phyloP scores from a whole-genome alignment of 225 moss, liverwort and hornwort species.

The Asterella californica region DNA sequence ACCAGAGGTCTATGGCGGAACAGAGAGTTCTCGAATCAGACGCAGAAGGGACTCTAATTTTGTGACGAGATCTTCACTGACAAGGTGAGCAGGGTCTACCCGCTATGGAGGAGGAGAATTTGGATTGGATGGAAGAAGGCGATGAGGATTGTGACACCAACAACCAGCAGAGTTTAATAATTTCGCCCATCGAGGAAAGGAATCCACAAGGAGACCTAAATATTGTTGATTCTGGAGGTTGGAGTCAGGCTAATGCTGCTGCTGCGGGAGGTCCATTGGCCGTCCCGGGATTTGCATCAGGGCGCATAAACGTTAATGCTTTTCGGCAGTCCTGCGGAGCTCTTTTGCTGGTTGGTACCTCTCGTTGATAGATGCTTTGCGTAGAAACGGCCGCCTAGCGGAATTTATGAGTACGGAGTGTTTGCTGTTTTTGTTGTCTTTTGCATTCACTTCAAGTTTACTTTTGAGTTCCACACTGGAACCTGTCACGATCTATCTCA shows the following conservation, averaged over 20 bases:
- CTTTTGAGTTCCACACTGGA: neutral
- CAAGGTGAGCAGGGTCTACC: neutral
- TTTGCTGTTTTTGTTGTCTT: neutral
- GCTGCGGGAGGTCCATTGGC: slow-evolving; percentile 77
- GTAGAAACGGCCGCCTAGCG: neutral
- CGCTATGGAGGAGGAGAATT: slow-evolving; percentile 2
- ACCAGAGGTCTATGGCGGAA: no score
- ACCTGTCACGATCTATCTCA: no score
- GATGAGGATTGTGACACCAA: neutral
- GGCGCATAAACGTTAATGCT: slow-evolving; percentile 61
- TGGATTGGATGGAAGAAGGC: neutral
- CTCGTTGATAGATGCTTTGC: neutral
- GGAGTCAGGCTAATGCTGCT: slow-evolving; percentile 3
- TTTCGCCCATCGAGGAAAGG: slow-evolving; percentile 1
- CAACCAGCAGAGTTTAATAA: neutral
- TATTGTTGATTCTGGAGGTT: slow-evolving; percentile 11
- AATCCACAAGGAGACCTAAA: neutral
- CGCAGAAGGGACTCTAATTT: no score
- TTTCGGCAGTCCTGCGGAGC: slow-evolving; percentile 70
- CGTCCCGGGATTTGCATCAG: slow-evolving; percentile 80
- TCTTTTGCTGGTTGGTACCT: slow-evolving; percentile 53
- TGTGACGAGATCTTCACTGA: no score
- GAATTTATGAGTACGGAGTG: neutral
- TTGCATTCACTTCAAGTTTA: neutral
- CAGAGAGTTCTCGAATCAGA: no score